phyloP scores from a whole-genome alignment of 495 filamentous ascomycete species.

The Annulohypoxylon maeteangense region DNA sequence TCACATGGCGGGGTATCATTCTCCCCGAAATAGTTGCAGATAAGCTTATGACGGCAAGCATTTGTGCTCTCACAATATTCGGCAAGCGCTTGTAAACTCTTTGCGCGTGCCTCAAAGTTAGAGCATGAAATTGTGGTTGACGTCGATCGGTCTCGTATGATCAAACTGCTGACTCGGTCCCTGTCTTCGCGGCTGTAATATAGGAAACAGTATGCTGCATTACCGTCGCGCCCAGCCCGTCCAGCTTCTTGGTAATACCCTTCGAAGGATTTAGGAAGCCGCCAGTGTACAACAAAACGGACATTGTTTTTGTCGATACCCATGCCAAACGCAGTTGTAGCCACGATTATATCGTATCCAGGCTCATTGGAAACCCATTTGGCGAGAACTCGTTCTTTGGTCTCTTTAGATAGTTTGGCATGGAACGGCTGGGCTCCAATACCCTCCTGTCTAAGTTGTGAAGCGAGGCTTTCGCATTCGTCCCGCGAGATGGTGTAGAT shows the following conservation, averaged over 20 bases:
- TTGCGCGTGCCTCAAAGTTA: slow-evolving; percentile 52
- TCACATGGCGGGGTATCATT: slow-evolving; percentile 70
- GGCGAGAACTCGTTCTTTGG: slow-evolving; percentile 70
- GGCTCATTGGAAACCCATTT: slow-evolving; percentile 80
- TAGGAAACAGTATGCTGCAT: slow-evolving; percentile 83
- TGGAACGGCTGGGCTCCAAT: slow-evolving; percentile 79
- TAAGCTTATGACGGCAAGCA: slow-evolving; percentile 78
- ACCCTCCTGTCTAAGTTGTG: slow-evolving; percentile 65
- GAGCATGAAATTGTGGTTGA: slow-evolving; percentile 30
- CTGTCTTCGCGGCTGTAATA: slow-evolving; percentile 89
- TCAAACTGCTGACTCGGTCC: slow-evolving; percentile 72
- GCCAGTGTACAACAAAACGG: slow-evolving; percentile 94
- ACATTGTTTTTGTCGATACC: slow-evolving; percentile 96
- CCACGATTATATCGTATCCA: slow-evolving; percentile 90
- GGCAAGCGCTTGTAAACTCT: slow-evolving; percentile 68
- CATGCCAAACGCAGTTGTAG: slow-evolving; percentile 97
- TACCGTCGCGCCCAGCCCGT: slow-evolving; percentile 88
- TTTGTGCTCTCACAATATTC: slow-evolving; percentile 82
- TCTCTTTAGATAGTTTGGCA: slow-evolving; percentile 68
- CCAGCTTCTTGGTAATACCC: slow-evolving; percentile 97
- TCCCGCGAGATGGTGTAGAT: slow-evolving; percentile 86
- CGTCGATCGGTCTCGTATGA: slow-evolving; percentile 53
- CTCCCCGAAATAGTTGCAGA: slow-evolving; percentile 87
- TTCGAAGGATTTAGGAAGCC: slow-evolving; percentile 90
- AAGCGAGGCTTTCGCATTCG: slow-evolving; percentile 79